Evolutionary conservation across 192 early-diverging fungal genomes (phyloP).

Genomic region (Allomyces macrogynus): DNA sequence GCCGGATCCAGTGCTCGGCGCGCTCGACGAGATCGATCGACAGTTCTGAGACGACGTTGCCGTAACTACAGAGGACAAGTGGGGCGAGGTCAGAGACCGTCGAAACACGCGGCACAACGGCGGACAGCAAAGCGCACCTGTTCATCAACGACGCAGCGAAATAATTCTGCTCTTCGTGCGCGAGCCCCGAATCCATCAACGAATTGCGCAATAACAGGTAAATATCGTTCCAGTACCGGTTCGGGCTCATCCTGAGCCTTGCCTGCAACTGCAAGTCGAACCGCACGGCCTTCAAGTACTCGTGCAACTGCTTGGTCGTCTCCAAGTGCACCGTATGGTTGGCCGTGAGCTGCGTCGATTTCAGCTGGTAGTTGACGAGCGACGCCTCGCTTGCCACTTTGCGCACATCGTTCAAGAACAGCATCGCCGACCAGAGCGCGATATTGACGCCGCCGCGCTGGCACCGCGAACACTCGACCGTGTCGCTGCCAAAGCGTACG

Average conservation of each 20-base stretch:
- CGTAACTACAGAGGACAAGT: neutral
- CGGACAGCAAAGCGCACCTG: neutral
- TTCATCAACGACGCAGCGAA: neutral
- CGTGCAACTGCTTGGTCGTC: neutral
- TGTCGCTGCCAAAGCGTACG: neutral
- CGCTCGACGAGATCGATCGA: neutral
- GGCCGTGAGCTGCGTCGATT: neutral
- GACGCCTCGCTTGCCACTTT: neutral
- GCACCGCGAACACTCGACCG: neutral
- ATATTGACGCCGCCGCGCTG: neutral
- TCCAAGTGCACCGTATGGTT: neutral
- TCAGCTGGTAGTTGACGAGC: neutral
- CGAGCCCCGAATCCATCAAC: neutral
- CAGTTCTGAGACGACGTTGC: neutral
- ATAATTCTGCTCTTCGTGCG: neutral
- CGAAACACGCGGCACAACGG: too few relatives aligned
- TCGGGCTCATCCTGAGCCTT: neutral
- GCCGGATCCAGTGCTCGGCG: neutral
- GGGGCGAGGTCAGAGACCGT: too few relatives aligned
- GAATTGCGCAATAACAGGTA: neutral
- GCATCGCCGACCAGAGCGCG: neutral
- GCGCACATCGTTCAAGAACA: neutral
- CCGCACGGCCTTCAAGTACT: neutral
- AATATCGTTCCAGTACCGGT: slow-evolving; percentile 1
- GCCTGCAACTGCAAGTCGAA: neutral